Conservation (phyloP, 768 basidiomycete species). For the Leccinum broughii region DNA sequence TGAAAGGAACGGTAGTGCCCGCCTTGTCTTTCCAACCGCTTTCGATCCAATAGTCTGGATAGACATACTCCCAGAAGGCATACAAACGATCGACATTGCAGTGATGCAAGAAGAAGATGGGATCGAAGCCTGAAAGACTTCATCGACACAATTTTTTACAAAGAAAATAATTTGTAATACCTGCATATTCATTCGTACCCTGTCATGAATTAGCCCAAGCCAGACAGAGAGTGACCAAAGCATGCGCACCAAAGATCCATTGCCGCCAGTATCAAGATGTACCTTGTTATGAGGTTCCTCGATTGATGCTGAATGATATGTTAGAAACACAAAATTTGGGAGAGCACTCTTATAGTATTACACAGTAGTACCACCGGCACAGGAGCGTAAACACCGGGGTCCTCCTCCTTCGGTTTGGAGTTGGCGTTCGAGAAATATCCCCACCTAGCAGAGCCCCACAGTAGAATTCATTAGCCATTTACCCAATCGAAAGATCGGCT, state of each 20-base stretch:
- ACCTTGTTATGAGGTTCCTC: conserved; percentile 24
- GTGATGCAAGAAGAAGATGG: conserved; percentile 23
- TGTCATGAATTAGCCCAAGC: background rate
- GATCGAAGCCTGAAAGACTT: conserved; percentile 14
- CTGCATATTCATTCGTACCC: conserved; percentile 22
- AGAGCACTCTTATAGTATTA: background rate
- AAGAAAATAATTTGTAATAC: conserved; percentile 1
- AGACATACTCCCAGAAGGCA: conserved; percentile 25
- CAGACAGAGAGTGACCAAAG: background rate
- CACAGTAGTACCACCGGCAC: conserved; percentile 3
- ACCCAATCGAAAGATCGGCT: background rate
- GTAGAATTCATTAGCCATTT: background rate
- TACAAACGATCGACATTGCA: conserved; percentile 21
- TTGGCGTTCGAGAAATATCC: conserved; percentile 14
- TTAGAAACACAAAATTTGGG: background rate
- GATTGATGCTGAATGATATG: conserved; percentile 8
- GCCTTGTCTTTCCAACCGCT: conserved; percentile 12
- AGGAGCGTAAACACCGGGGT: background rate
- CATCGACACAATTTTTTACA: background rate
- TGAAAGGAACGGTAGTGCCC: conserved; percentile 5
- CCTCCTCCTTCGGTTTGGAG: too few species aligned
- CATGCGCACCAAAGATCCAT: conserved; percentile 18
- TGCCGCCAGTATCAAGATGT: conserved; percentile 18
- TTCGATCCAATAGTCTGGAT: conserved; percentile 12
- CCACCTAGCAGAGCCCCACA: conserved; percentile 12